Percentiles rank a stretch among this genome's conserved stretches.
Conservation (phyloP, 2,329 filamentous ascomycete genomes). For the Neodidymelliopsis sp. region DNA sequence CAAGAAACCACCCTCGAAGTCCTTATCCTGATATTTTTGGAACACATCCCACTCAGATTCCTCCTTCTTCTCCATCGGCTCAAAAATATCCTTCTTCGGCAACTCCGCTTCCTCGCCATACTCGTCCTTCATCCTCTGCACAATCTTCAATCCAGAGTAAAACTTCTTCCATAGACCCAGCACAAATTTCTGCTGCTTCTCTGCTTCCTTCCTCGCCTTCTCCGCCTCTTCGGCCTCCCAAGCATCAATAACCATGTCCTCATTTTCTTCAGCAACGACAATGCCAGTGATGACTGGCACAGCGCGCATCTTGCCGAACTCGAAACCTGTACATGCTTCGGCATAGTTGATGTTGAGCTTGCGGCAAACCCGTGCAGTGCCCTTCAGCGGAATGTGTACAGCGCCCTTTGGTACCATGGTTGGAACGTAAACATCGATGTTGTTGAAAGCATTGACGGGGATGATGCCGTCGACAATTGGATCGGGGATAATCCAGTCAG, state of each 20-base stretch:
- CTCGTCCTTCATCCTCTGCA: conserved; percentile 51
- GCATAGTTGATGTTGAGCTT: conserved; percentile 86
- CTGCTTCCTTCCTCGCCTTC: conserved; percentile 78
- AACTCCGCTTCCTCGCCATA: conserved; percentile 55
- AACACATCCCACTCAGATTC: conserved; percentile 54
- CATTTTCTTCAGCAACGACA: conserved; percentile 83
- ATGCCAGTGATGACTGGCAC: conserved; percentile 92
- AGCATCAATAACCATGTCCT: conserved; percentile 76
- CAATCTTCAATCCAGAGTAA: conserved; percentile 82
- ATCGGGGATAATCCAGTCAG: conserved; percentile 92
- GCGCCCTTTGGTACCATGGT: conserved; percentile 91
- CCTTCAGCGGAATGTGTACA: conserved; percentile 80
- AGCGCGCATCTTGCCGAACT: conserved; percentile 93
- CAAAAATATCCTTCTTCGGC: conserved; percentile 62
- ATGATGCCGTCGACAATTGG: conserved; percentile 86
- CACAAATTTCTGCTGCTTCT: conserved; percentile 78
- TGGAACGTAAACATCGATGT: conserved; percentile 93
- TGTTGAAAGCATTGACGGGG: conserved; percentile 93
- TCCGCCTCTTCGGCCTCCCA: conserved; percentile 76
- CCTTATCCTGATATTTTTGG: conserved; percentile 28
- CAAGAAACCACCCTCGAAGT: conserved; percentile 54
- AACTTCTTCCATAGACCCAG: conserved; percentile 86
- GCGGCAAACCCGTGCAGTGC: conserved; percentile 81
- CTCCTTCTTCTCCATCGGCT: conserved; percentile 59
- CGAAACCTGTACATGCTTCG: conserved; percentile 94